Conservation (phyloP, 2,329 filamentous ascomycete species). For the Hypoxylon sp. region DNA sequence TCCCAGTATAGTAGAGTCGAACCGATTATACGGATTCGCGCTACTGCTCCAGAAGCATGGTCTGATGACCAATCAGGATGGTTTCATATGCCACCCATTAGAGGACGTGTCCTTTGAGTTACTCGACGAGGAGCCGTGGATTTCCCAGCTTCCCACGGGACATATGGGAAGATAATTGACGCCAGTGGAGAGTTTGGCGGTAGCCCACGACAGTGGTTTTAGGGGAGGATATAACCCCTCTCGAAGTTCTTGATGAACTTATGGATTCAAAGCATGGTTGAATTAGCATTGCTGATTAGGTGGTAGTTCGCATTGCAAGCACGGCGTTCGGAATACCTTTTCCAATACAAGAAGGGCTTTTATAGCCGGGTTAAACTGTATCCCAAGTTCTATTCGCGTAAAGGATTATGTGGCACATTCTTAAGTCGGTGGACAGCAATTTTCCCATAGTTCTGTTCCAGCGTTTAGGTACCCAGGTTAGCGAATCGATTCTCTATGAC, state of each 20-base stretch:
- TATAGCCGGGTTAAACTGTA: not conserved
- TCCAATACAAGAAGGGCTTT: not conserved
- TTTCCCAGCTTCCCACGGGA: not conserved
- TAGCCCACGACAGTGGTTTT: not conserved
- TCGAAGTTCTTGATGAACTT: not conserved
- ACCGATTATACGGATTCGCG: conserved; percentile 3
- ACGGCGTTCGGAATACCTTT: not conserved
- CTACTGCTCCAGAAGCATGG: not conserved
- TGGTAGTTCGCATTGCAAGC: conserved; percentile 2
- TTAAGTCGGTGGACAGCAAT: not conserved
- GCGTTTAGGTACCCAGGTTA: not conserved
- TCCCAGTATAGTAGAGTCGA: not conserved
- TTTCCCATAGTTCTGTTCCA: not conserved
- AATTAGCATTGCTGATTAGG: not conserved
- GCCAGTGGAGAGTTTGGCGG: not conserved
- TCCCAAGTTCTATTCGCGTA: not conserved
- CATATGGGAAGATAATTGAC: no score
- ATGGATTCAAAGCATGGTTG: not conserved
- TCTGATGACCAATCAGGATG: not conserved
- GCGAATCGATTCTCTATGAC: not conserved
- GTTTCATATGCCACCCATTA: not conserved
- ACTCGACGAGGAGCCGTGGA: not conserved
- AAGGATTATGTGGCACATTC: not conserved
- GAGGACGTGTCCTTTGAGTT: not conserved
- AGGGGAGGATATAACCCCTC: not conserved